phyloP scores from a whole-genome alignment of 1,284 basidiomycete species.

The Schizophyllum commune region DNA sequence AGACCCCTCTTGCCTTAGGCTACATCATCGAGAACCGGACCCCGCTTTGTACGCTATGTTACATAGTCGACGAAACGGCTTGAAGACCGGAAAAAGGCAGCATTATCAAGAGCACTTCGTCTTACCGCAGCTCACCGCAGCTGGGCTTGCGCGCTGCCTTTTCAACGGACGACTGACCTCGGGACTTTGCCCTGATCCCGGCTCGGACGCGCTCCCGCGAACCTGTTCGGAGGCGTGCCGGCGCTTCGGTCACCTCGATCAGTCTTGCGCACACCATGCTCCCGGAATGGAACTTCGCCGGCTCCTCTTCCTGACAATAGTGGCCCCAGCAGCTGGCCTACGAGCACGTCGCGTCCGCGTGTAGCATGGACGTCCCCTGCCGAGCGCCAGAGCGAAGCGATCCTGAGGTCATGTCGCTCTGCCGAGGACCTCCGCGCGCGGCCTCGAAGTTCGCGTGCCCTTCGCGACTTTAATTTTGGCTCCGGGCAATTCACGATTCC shows the following conservation, averaged over 20 bases:
- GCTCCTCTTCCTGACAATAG: not conserved
- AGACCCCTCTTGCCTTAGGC: no score
- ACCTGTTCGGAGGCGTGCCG: no score
- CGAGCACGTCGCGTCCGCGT: not conserved
- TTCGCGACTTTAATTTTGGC: not conserved
- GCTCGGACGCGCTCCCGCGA: no score
- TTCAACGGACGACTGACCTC: no score
- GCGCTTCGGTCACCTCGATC: not conserved
- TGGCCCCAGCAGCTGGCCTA: not conserved
- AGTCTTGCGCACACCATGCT: not conserved
- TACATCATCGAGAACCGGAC: no score
- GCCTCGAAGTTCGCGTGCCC: not conserved
- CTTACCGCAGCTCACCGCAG: no score
- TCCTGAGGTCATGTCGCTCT: not conserved
- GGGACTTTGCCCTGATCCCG: no score
- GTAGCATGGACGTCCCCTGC: not conserved
- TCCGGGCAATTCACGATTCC: not conserved
- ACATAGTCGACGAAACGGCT: no score
- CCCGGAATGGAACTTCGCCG: not conserved
- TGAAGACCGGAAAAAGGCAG: no score
- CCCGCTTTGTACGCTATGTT: no score
- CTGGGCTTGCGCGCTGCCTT: no score
- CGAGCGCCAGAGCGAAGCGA: not conserved
- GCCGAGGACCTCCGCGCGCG: not conserved
- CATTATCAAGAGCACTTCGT: no score